Base-by-base conservation (phyloP, 257 asterid genomes). In the Solanum chmielewskii region DNA sequence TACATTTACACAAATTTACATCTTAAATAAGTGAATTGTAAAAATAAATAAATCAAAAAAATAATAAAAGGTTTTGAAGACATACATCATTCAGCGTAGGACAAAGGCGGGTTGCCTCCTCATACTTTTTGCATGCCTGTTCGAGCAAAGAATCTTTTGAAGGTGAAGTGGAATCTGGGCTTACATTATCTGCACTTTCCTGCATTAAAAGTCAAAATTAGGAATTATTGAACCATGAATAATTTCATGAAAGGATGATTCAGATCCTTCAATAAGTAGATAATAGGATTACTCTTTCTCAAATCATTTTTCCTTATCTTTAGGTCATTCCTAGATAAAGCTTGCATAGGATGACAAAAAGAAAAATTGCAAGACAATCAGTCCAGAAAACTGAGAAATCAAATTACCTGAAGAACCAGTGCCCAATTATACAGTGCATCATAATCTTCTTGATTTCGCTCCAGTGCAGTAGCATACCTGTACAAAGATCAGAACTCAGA, bases 391-490 rank as follows among this genome's bases (percentile, higher is more conserved):
- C 85, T 29, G 20, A 49, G 29, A 31, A 81, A 81, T 66, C 69
- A 81, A 49, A 81, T 49, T 85, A 95, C 99, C 99, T 97, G 99
- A 92, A 97, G 99, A 90, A 97, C 98, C 88, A 97, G 92, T 41
- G 99, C 99, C 99, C 99, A 97, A 89, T 96, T 97, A 90, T 97
- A 97, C 91, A 97, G 93, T 33, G 99, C 99, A 91, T 97, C 99
- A 90, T 92, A 95, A 91, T 97, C 99, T 21, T 92, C 98, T 31
- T 98, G 98, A 91, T 97, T 96, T 93, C 95, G 93, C 93, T 95
- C 98, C 86, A 97, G 75, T 62, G 99, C 95, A 91, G 91, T 93
- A 70, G 99, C 99, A 89, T 97, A 96, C 90, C 99, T 97, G 96
- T 92, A 90, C 83, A 88, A 37, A 44, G 62, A 86, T 74, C 89